Evolutionary conservation across 768 basidiomycete species (phyloP).

Genomic region (Suillus spraguei): DNA sequence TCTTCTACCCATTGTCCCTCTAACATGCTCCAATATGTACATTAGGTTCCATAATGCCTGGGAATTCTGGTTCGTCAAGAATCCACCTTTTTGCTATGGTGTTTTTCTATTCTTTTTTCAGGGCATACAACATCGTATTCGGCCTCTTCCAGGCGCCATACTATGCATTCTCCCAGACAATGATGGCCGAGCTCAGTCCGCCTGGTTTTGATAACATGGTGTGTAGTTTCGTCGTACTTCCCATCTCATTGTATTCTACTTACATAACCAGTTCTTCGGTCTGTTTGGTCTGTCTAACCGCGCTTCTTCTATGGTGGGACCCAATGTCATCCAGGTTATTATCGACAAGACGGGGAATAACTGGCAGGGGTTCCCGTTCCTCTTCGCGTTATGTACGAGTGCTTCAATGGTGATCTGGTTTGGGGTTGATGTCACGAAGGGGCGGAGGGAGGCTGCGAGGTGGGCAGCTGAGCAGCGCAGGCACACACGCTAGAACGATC

Average conservation of each 20-base stretch:
- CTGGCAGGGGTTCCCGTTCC: slow-evolving; percentile 85
- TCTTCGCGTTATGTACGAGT: slow-evolving; percentile 67
- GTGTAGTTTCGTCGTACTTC: slow-evolving; percentile 4
- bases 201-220: slow-evolving; percentile 87
- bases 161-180: slow-evolving; percentile 83
- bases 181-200: slow-evolving; percentile 89
- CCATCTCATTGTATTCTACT: not conserved
- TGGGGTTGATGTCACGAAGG: slow-evolving; percentile 63
- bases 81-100: slow-evolving; percentile 1
- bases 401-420: slow-evolving; percentile 83
- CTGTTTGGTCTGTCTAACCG: slow-evolving; percentile 84
- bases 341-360: slow-evolving; percentile 72
- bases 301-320: slow-evolving; percentile 86
- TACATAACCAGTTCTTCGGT: slow-evolving; percentile 68
- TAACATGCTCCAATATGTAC: slow-evolving; percentile 11
- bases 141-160: slow-evolving; percentile 87
- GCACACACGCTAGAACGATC: not conserved
- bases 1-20: not conserved
- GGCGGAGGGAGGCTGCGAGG: slow-evolving; percentile 58
- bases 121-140: slow-evolving; percentile 80
- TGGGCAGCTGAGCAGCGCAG: slow-evolving; percentile 48
- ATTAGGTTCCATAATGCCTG: slow-evolving; percentile 74
- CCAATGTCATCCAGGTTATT: slow-evolving; percentile 84
- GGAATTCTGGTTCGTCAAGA: slow-evolving; percentile 75
- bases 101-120: slow-evolving; percentile 25